phyloP scores from a whole-genome alignment of 768 basidiomycete species.

The Ephemerocybe angulata region DNA sequence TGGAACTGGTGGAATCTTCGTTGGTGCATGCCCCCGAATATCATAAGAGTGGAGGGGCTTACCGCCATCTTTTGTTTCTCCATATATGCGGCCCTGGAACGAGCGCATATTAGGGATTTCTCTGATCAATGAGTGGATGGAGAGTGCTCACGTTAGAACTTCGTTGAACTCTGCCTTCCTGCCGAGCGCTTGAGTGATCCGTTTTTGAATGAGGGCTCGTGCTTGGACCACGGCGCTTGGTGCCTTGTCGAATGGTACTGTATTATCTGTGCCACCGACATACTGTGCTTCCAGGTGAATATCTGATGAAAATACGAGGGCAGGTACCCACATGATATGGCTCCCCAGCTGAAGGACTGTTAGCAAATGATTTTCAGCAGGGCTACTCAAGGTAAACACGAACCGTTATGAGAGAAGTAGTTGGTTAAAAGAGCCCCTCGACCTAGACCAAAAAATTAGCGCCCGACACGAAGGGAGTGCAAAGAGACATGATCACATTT shows the following conservation, averaged over 20 bases:
- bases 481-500: slow-evolving; percentile 45
- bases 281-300: slow-evolving; percentile 42
- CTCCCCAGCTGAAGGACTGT: slow-evolving; percentile 54
- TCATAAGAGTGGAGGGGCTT: slow-evolving; percentile 17
- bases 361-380: neutral
- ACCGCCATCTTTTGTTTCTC: slow-evolving; percentile 83
- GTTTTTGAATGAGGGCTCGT: slow-evolving; percentile 53
- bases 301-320: neutral
- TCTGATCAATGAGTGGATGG: neutral
- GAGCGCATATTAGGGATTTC: slow-evolving; percentile 4
- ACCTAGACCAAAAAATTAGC: slow-evolving; percentile 34
- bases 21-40: neutral
- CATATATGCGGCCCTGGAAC: slow-evolving; percentile 71
- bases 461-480: neutral
- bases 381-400: slow-evolving; percentile 26
- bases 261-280: slow-evolving; percentile 72
- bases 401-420: slow-evolving; percentile 85
- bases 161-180: slow-evolving; percentile 59
- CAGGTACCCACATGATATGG: slow-evolving; percentile 61
- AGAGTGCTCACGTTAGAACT: slow-evolving; percentile 50
- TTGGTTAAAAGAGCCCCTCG: slow-evolving; percentile 70
- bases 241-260: slow-evolving; percentile 58
- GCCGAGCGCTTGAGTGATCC: slow-evolving; percentile 46
- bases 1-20: slow-evolving; percentile 52
- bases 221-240: slow-evolving; percentile 58